Percentiles rank a stretch among this genome's conserved stretches.
Conservation (phyloP, 169 alveolate species). For the Miamiensis avidus region DNA sequence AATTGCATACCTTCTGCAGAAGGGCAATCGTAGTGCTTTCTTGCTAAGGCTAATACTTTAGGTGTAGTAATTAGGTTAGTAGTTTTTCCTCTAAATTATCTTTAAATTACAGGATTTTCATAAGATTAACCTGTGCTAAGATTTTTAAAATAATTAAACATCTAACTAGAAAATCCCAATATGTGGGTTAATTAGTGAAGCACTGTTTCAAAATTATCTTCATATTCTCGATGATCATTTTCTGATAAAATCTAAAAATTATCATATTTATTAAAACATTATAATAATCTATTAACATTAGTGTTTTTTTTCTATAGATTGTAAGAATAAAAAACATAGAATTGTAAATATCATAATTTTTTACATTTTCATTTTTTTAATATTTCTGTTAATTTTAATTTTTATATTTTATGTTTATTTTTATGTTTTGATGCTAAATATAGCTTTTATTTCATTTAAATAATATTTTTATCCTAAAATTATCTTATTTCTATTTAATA, state of each 20-base stretch:
- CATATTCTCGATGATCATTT: neutral
- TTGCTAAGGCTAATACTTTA: constrained; percentile 42
- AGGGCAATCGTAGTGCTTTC: constrained; percentile 46
- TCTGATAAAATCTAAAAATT: no score
- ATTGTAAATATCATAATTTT: no score
- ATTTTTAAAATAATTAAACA: constrained; percentile 11
- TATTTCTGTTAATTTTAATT: no score
- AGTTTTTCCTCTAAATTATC: neutral
- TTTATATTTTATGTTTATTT: no score
- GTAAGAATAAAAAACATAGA: no score
- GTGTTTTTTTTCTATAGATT: no score
- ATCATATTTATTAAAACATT: no score
- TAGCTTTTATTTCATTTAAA: no score
- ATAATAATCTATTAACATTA: neutral
- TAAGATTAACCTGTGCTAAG: constrained; percentile 15
- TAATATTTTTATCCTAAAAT: no score
- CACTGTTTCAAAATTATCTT: constrained; percentile 1
- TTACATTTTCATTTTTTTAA: no score
- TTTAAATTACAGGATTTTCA: neutral
- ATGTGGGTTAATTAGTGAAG: constrained; percentile 10
- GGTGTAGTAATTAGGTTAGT: constrained; percentile 28
- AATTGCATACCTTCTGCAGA: constrained; percentile 45
- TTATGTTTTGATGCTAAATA: no score
- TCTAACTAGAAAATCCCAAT: constrained; percentile 5
- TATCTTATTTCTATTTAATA: no score